Evolutionary conservation across 2,329 filamentous ascomycete species (phyloP), one percentile per base, ranked within the genome.

Genomic region (Ustilaginoidea virens): DNA sequence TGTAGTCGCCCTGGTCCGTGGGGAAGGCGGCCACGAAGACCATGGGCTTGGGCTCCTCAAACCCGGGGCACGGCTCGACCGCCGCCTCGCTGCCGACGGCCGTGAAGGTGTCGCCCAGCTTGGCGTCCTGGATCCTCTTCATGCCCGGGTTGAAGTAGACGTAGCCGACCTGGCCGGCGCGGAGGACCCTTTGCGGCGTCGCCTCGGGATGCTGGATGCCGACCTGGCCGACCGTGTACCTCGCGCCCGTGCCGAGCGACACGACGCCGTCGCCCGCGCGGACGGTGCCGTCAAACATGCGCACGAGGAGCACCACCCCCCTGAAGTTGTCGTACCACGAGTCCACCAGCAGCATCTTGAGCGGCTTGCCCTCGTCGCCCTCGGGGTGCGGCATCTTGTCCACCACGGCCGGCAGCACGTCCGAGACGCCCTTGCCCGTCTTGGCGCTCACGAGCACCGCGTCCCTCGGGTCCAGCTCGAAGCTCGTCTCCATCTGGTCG

Each of bases 301-400:
- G 68, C 9, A 98, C 85, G 5, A 98, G 65, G 29, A 94, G 66
- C 30, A 96, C 79, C 20, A 98, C 90, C 9, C 90, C 90, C 39
- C 85, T 80, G 53, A 94, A 98, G 35, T 78, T 86, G 47, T 93
- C 86, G 50, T 98, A 98, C 90, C 90, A 98, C 14, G 86, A 94
- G 54, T 98, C 90, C 17, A 98, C 85, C 10, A 98, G 71, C 27
- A 98, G 61, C 55, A 96, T 68, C 34, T 81, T 75, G 32, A 94
- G 54, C 2, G 85, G 82, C 42, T 75, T 80, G 11, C 55, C 63
- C 30, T 65, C 56, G 41, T 90, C 74, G 4, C 90, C 90, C 1
- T 69, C 54, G 0, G 90, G 90, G 23, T 74, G 69, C 13, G 90
- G 87, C 4, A 98, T 79, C 34, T 77, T 65, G 40, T 92, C 78